Percentiles rank a stretch among this genome's conserved stretches.
phyloP scores from a whole-genome alignment of 2,329 filamentous ascomycete genomes.

The Pochonia chlamydosporia region DNA sequence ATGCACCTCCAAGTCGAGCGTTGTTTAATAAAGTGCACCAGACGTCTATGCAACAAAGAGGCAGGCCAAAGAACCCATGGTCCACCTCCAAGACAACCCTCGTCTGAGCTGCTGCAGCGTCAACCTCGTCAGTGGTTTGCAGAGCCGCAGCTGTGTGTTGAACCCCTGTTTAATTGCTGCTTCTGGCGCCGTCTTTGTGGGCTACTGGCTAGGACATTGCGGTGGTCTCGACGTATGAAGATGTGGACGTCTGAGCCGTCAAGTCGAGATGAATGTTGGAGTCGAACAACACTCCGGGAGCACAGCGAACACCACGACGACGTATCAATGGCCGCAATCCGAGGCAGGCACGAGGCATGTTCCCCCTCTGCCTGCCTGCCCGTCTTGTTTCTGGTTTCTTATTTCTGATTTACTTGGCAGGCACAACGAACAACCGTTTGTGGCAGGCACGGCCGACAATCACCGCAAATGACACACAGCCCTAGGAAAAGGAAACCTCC shows the following conservation, averaged over 20 bases:
- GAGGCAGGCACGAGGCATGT: background rate
- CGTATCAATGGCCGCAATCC: background rate
- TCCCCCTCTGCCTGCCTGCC: background rate
- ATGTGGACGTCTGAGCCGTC: too few relatives aligned
- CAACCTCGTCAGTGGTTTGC: background rate
- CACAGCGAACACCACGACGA: too few relatives aligned
- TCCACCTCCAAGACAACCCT: constrained; percentile 6
- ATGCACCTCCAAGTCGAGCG: constrained; percentile 4
- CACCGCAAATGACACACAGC: background rate
- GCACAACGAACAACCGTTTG: background rate
- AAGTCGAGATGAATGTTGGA: too few relatives aligned
- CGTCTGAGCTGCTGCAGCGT: background rate
- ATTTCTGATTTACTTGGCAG: background rate
- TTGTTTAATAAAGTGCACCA: background rate
- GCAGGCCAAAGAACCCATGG: background rate
- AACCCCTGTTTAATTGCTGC: constrained; percentile 2
- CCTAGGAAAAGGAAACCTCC: background rate
- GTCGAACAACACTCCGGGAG: too few relatives aligned
- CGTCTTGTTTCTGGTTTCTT: background rate
- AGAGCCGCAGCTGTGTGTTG: constrained; percentile 2
- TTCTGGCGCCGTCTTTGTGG: background rate
- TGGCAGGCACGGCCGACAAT: background rate
- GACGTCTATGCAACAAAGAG: background rate
- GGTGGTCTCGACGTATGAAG: background rate
- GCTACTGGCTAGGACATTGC: background rate